Evolutionary conservation across 2,329 filamentous ascomycete genomes (phyloP).

Genomic region (Bertia moriformis): DNA sequence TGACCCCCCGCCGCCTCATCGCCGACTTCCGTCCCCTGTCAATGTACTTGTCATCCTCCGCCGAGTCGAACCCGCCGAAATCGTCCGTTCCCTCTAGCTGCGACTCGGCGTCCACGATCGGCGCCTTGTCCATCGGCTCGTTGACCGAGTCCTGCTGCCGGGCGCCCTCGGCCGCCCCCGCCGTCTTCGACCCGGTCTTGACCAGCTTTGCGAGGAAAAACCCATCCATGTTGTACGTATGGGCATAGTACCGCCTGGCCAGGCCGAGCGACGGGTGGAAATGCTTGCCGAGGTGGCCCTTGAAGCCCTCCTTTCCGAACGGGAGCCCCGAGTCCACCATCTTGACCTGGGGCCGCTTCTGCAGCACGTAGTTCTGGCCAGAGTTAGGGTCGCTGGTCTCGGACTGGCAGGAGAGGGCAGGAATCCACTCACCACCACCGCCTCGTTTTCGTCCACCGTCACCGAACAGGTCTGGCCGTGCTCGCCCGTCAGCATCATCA

Average conservation of each 20-base stretch:
- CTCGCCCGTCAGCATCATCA: too few species aligned
- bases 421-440: background rate
- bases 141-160: too few species aligned
- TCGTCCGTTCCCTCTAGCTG: slow-evolving; percentile 30
- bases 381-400: slow-evolving; percentile 76
- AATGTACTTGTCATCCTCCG: slow-evolving; percentile 58
- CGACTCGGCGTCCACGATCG: slow-evolving; percentile 30
- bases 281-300: slow-evolving; percentile 74
- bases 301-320: slow-evolving; percentile 89
- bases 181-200: slow-evolving; percentile 54
- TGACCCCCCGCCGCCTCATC: slow-evolving; percentile 59
- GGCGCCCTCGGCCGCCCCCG: slow-evolving; percentile 12
- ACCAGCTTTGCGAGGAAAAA: slow-evolving; percentile 98
- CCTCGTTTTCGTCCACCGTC: slow-evolving; percentile 65
- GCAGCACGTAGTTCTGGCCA: slow-evolving; percentile 86
- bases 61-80: slow-evolving; percentile 64
- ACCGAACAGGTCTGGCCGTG: slow-evolving; percentile 92
- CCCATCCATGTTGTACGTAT: slow-evolving; percentile 88
- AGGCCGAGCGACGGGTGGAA: slow-evolving; percentile 76
- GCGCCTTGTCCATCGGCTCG: slow-evolving; percentile 65
- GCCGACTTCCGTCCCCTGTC: slow-evolving; percentile 59
- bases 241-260: slow-evolving; percentile 76
- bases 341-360: slow-evolving; percentile 80
- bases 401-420: slow-evolving; percentile 4
- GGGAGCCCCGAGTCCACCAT: slow-evolving; percentile 80